These are phyloP conservation scores for Vitellaria paradoxa DNA, from an alignment of 179 eudicot species.

Conservation along the genomic window DNA sequence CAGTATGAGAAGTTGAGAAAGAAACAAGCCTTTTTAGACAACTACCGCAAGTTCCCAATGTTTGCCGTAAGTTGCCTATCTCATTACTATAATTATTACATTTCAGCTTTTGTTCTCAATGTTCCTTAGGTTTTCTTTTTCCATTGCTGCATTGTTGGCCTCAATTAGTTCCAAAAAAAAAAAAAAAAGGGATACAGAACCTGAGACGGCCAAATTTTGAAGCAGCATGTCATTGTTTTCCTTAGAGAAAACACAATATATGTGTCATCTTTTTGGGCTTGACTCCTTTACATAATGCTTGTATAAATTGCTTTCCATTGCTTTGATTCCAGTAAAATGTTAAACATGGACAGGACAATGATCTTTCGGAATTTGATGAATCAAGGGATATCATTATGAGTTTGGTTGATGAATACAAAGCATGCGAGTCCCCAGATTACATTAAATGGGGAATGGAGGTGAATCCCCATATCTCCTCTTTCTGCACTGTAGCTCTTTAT, in stretches of 20 bases:
- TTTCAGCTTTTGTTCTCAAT: conserved; percentile 11
- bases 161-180: no score
- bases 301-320: not conserved
- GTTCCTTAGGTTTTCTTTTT: no score
- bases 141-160: no score
- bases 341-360: conserved; percentile 74
- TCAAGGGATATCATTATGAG: conserved; percentile 89
- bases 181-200: no score
- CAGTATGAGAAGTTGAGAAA: conserved; percentile 92
- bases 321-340: not conserved
- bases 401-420: conserved; percentile 97
- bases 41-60: conserved; percentile 90
- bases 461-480: conserved; percentile 4
- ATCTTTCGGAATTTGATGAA: conserved; percentile 97
- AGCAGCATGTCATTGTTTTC: not conserved
- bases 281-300: not conserved
- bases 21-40: conserved; percentile 97
- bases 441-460: conserved; percentile 99
- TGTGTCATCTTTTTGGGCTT: not conserved
- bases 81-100: not conserved
- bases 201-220: no score
- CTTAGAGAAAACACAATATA: not conserved
- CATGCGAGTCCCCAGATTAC: conserved; percentile 98
- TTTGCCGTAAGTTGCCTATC: conserved; percentile 75
- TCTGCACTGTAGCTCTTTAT: conserved; percentile 2